phyloP scores from a whole-genome alignment of 148 eudicot genomes.

The Polygonum aviculare region DNA sequence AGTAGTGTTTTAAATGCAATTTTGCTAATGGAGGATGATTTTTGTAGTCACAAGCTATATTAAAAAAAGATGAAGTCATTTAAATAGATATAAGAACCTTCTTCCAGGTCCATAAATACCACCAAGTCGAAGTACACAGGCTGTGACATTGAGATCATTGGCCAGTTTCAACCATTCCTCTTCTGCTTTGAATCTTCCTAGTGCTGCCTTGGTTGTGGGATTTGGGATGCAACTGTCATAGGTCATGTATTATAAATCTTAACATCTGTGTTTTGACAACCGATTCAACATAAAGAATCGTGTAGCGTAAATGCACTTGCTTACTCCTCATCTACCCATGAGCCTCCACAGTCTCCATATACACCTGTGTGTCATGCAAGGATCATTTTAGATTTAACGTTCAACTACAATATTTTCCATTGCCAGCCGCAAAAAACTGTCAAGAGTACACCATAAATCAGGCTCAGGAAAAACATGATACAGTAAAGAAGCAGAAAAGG shows the following conservation, averaged over 20 bases:
- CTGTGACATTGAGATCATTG: conserved; percentile 47
- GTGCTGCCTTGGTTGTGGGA: conserved; percentile 39
- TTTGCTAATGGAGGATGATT: background rate
- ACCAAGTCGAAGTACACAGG: conserved; percentile 70
- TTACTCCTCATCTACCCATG: conserved; percentile 91
- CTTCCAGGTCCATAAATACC: conserved; percentile 95
- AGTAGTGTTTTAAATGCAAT: background rate
- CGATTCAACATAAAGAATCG: background rate
- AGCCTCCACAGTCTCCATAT: conserved; percentile 78
- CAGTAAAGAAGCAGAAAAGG: background rate
- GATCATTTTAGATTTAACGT: background rate
- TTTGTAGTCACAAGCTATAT: background rate
- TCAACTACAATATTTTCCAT: background rate
- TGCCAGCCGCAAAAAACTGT: background rate
- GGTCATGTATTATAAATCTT: conserved; percentile 5
- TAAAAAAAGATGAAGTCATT: background rate
- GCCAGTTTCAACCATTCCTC: conserved; percentile 72
- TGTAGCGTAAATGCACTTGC: conserved; percentile 23
- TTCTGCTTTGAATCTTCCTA: conserved; percentile 68
- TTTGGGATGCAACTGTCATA: conserved; percentile 37
- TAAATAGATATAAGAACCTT: conserved; percentile 35
- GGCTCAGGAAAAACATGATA: background rate
- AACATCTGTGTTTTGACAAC: background rate
- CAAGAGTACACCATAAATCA: background rate
- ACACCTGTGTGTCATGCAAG: conserved; percentile 39